phyloP scores from a whole-genome alignment of 2,329 filamentous ascomycete genomes.

The Chaetomium strumarium region DNA sequence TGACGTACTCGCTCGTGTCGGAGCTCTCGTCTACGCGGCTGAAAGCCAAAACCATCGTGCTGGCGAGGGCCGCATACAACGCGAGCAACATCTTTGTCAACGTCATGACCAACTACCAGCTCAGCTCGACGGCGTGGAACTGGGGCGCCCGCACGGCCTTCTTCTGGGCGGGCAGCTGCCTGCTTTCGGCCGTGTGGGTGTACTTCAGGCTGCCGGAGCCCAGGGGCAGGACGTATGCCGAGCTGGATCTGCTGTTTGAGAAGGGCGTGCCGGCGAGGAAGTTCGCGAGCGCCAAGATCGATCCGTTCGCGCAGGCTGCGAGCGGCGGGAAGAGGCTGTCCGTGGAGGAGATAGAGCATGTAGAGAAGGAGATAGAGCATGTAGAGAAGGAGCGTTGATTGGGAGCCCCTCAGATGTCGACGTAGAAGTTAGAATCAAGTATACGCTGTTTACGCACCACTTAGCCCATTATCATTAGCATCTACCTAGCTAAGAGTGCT shows the following conservation, averaged over 20 bases:
- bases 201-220: constrained; percentile 38
- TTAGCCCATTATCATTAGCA: too few relatives aligned
- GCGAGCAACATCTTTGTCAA: constrained; percentile 32
- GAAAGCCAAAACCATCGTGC: constrained; percentile 42
- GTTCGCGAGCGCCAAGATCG: constrained; percentile 11
- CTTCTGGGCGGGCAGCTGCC: constrained; percentile 33
- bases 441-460: too few relatives aligned
- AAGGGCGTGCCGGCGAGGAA: constrained; percentile 17
- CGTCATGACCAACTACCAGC: constrained; percentile 21
- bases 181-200: constrained; percentile 39
- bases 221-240: constrained; percentile 27
- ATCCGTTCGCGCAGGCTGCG: constrained; percentile 3
- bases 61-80: constrained; percentile 28
- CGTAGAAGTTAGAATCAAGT: too few relatives aligned
- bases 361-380: background rate
- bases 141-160: constrained; percentile 36
- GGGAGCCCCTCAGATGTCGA: too few relatives aligned
- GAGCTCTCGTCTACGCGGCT: constrained; percentile 28
- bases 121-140: constrained; percentile 30
- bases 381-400: too few relatives aligned
- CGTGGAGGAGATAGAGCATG: constrained; percentile 1
- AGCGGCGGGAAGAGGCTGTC: background rate
- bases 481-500: too few relatives aligned
- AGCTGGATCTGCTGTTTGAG: constrained; percentile 30
- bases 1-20: constrained; percentile 25